Evolutionary conservation across 352 stramenopile genomes (phyloP), one percentile per base, ranked within the genome.

Genomic region (Plasmopara halstedii): DNA sequence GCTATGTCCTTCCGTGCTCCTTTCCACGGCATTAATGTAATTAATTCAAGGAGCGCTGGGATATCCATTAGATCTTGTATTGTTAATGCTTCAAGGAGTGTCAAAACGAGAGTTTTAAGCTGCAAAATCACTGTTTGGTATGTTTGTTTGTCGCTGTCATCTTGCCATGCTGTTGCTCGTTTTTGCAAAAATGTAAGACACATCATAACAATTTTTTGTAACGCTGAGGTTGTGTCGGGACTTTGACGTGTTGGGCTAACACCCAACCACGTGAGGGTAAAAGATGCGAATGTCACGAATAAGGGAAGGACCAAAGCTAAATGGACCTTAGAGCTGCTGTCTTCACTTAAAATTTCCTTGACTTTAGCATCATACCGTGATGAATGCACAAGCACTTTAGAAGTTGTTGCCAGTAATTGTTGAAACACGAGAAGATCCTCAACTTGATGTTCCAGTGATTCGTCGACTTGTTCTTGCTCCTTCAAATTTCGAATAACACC

Each of bases 201-300:
- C 6, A 49, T 45, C 6, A 48, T 58, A 9, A 72, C 40, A 13
- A 81, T 42, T 19, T 62, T 52, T 13, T 64, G 48, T 14, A 71
- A 26, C 5, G 59, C 65, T 25, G 35, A 32, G 0, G 62, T 69
- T 17, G 40, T 58, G 13, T 50, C 14, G 8, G 37, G 11, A 32
- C 42, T 55, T 14, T 48, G 36, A 13, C 2, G 23, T 22, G 40
- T 50, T 23, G 18, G 34, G 33, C 22, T 50, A 10, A 19, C 39
- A 44, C 22, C 33, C 31, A 67, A 50, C 45, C 73, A 83, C 27
- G 43, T 61, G 26, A 73, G 50, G 15, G 56, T 67, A 31, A 80
- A 82, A 7, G 42, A 67, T 53, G 66, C 77, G 51, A 77, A 87
- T 53, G 48, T 64, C 53, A 57, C 53, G 20, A 85, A 78, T 31